A percentile compares a stretch with the other conserved stretches of the same genome.
phyloP scores from a whole-genome alignment of 352 stramenopile genomes.

The Phytophthora parvispora region DNA sequence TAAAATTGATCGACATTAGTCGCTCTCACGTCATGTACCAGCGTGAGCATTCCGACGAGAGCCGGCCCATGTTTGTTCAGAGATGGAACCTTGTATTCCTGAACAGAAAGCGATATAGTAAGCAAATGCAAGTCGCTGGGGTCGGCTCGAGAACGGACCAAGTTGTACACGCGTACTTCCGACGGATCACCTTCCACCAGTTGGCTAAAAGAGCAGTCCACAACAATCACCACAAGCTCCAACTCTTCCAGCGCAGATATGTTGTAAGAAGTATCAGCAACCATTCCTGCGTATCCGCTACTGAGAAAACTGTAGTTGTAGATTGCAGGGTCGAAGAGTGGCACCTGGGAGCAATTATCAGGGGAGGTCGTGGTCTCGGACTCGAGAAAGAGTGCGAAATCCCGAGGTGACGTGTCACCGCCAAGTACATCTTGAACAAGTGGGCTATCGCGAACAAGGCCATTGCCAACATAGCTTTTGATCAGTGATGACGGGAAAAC shows the following conservation, averaged over 20 bases:
- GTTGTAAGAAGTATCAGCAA: conserved; percentile 36
- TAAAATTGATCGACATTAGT: conserved; percentile 19
- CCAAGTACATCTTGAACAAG: conserved; percentile 26
- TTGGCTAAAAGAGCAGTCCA: conserved; percentile 39
- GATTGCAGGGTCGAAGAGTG: conserved; percentile 7
- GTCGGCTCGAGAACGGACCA: conserved; percentile 12
- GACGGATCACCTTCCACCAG: conserved; percentile 13
- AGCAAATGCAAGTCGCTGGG: conserved; percentile 17
- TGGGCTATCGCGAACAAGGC: conserved; percentile 32
- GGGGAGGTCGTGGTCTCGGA: conserved; percentile 13
- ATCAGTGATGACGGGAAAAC: conserved; percentile 19
- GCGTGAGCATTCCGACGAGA: conserved; percentile 21
- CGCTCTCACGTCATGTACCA: conserved; percentile 24
- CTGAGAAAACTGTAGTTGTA: conserved; percentile 42
- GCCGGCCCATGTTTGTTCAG: conserved; percentile 24
- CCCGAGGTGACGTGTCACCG: conserved; percentile 27
- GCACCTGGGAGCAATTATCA: conserved; percentile 10
- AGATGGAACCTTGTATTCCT: conserved; percentile 23
- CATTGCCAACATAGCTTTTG: conserved; percentile 25
- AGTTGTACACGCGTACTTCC: conserved; percentile 20
- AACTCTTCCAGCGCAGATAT: conserved; percentile 29
- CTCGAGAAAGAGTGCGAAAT: conserved; percentile 40
- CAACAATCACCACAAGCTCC: conserved; percentile 40
- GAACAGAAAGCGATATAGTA: conserved; percentile 21
- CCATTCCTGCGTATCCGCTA: conserved; percentile 18